A percentile compares a stretch with the other conserved stretches of the same genome.
These are phyloP conservation scores for Cornus suecica DNA, from an alignment of 148 eudicot genomes.

Conservation along the genomic window DNA sequence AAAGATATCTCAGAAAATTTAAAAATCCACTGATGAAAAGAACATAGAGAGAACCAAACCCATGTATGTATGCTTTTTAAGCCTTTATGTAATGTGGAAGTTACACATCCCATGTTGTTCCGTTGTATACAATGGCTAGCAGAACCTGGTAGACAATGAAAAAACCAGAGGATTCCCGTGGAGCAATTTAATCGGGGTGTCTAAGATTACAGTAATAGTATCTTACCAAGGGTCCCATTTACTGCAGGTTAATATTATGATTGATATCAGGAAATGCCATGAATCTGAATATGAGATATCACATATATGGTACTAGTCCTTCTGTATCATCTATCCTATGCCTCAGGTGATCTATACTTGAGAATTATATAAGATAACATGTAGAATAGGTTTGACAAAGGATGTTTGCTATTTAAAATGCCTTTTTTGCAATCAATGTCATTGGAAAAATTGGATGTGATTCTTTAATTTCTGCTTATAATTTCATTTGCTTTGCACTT, in stretches of 20 bases:
- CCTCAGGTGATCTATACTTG: background rate
- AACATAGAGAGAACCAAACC: background rate
- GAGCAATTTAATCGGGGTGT: background rate
- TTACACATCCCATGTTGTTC: background rate
- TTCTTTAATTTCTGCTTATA: background rate
- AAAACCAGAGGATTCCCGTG: background rate
- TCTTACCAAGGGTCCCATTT: background rate
- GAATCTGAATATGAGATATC: background rate
- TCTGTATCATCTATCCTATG: background rate
- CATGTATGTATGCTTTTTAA: no score
- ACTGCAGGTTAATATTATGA: background rate
- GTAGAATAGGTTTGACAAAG: background rate
- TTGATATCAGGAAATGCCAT: background rate
- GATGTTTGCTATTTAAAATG: background rate
- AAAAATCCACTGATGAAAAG: background rate
- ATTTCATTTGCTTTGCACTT: background rate
- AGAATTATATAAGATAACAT: background rate
- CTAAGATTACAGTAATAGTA: background rate
- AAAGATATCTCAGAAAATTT: background rate
- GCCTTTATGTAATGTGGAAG: background rate
- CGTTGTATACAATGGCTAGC: background rate
- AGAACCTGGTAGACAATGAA: background rate
- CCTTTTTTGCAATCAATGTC: no score
- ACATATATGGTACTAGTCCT: background rate
- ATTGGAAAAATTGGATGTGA: no score